Conservation (phyloP, 345 rosid genomes). For the Citrus cavaleriei region DNA sequence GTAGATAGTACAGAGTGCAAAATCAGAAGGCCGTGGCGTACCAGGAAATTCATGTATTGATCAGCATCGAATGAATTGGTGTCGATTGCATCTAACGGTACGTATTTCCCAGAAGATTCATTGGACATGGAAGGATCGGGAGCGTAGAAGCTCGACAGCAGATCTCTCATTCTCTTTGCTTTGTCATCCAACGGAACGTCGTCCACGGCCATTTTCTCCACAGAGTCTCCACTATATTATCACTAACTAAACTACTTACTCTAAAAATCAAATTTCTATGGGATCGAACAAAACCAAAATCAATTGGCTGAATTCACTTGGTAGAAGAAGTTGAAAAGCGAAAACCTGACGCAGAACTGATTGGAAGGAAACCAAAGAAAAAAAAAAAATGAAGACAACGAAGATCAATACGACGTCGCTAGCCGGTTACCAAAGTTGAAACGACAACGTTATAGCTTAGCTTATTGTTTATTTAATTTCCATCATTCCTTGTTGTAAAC, state of each 20-base stretch:
- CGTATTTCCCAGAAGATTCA: conserved; percentile 31
- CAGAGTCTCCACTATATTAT: background rate
- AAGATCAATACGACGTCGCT: too few relatives aligned
- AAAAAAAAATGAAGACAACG: too few relatives aligned
- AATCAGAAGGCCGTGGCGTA: conserved; percentile 15
- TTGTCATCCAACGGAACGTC: conserved; percentile 86
- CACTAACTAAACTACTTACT: background rate
- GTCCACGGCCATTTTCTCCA: conserved; percentile 50
- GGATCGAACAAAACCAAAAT: background rate
- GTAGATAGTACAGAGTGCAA: background rate
- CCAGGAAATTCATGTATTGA: conserved; percentile 94
- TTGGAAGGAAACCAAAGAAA: too few relatives aligned
- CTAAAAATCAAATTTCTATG: background rate
- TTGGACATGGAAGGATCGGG: conserved; percentile 78
- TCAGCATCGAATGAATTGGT: conserved; percentile 75
- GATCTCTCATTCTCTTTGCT: conserved; percentile 99
- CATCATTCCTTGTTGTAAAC: too few relatives aligned
- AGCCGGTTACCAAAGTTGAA: too few relatives aligned
- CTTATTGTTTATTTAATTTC: too few relatives aligned
- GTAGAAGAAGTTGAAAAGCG: background rate
- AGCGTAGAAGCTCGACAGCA: conserved; percentile 90
- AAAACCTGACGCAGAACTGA: background rate
- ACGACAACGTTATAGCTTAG: too few relatives aligned
- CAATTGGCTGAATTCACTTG: background rate
- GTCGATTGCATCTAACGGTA: conserved; percentile 78